These are phyloP conservation scores for Xylariales sp. DNA, from an alignment of 2,329 filamentous ascomycete genomes.

Conservation along the genomic window DNA sequence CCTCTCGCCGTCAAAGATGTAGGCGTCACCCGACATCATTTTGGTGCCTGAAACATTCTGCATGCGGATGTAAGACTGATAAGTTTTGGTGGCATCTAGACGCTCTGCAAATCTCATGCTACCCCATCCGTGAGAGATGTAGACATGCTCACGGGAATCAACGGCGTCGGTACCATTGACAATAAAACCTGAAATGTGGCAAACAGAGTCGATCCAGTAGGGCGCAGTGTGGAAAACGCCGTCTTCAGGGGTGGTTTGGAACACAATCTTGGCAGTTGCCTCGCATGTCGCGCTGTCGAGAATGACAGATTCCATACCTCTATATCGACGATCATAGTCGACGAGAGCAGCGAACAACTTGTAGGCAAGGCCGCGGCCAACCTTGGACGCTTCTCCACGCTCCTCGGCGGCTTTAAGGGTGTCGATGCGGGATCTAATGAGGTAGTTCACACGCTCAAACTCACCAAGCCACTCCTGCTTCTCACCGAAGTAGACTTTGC, in stretches of 20 bases:
- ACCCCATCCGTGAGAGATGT: slow-evolving; percentile 70
- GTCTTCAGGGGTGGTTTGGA: slow-evolving; percentile 60
- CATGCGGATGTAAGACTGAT: slow-evolving; percentile 69
- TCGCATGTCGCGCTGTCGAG: slow-evolving; percentile 64
- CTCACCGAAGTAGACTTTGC: slow-evolving; percentile 71
- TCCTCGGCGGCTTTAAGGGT: slow-evolving; percentile 69
- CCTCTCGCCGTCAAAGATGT: slow-evolving; percentile 64
- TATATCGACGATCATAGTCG: slow-evolving; percentile 65
- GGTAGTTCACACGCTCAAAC: slow-evolving; percentile 75
- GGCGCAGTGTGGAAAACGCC: slow-evolving; percentile 68
- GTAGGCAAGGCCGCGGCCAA: slow-evolving; percentile 81
- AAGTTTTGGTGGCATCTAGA: slow-evolving; percentile 58
- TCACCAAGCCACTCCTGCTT: slow-evolving; percentile 70
- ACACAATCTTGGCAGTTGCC: slow-evolving; percentile 63
- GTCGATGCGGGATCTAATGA: slow-evolving; percentile 73
- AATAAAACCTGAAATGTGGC: slow-evolving; percentile 71
- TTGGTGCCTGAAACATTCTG: slow-evolving; percentile 63
- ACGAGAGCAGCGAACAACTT: slow-evolving; percentile 72
- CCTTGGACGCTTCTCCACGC: slow-evolving; percentile 75
- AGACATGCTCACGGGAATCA: slow-evolving; percentile 65
- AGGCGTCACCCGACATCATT: slow-evolving; percentile 65
- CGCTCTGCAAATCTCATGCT: slow-evolving; percentile 63
- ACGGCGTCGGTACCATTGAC: slow-evolving; percentile 69
- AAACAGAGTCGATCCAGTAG: slow-evolving; percentile 69
- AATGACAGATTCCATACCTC: slow-evolving; percentile 69